Evolutionary conservation across 768 basidiomycete species (phyloP).

Genomic region (Suillus subaureus): DNA sequence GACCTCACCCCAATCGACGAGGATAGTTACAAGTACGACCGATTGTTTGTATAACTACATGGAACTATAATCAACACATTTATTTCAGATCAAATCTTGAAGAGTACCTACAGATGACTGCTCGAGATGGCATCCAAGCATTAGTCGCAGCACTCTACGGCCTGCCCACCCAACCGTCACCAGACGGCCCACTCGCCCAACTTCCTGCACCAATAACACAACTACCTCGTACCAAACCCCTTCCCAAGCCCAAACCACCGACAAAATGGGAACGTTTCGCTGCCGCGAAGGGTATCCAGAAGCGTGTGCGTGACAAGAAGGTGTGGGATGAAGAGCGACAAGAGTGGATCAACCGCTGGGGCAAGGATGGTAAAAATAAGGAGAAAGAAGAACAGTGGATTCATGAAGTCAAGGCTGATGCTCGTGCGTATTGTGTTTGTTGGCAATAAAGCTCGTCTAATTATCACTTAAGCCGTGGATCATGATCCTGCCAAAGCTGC

Average conservation of each 20-base stretch:
- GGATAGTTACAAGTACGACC: slow-evolving; percentile 74
- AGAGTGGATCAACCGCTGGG: slow-evolving; percentile 92
- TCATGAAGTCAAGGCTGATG: slow-evolving; percentile 84
- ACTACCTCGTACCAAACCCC: slow-evolving; percentile 88
- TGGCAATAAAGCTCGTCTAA: background rate
- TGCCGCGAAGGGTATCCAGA: slow-evolving; percentile 88
- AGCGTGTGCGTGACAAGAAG: slow-evolving; percentile 74
- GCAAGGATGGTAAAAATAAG: slow-evolving; percentile 87
- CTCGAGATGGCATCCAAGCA: slow-evolving; percentile 81
- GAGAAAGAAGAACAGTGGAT: slow-evolving; percentile 88
- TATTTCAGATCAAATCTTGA: slow-evolving; percentile 70
- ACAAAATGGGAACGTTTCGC: slow-evolving; percentile 99
- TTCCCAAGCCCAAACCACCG: slow-evolving; percentile 88
- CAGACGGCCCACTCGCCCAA: slow-evolving; percentile 80
- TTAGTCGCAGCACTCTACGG: slow-evolving; percentile 80
- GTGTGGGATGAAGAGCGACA: slow-evolving; percentile 95
- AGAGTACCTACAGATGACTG: slow-evolving; percentile 74
- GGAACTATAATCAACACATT: background rate
- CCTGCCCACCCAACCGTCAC: slow-evolving; percentile 74
- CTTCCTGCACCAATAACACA: slow-evolving; percentile 77
- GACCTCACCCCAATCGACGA: slow-evolving; percentile 87
- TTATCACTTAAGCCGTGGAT: slow-evolving; percentile 59
- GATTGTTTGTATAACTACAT: background rate
- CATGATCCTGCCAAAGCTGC: slow-evolving; percentile 78
- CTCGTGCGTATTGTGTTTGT: slow-evolving; percentile 54